Conservation (phyloP, 805 yeast genomes). For the Starmerella powellii region DNA sequence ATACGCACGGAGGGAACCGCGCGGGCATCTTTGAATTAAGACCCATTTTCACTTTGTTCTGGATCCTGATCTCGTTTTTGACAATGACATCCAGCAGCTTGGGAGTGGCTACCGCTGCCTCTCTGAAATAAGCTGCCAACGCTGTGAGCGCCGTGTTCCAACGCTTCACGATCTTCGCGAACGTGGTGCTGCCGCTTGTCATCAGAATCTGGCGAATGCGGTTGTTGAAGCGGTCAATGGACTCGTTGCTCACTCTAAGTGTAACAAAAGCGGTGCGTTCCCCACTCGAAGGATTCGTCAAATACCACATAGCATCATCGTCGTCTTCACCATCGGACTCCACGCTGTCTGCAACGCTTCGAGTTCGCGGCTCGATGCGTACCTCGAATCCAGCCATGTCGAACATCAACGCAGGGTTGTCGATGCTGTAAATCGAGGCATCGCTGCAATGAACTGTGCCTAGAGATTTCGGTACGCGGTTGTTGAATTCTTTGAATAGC, state of each 20-base stretch:
- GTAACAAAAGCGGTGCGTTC: conserved; percentile 84
- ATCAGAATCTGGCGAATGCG: conserved; percentile 78
- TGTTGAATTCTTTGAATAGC: conserved; percentile 75
- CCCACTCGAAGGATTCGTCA: conserved; percentile 54
- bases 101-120: conserved; percentile 79
- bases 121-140: conserved; percentile 79
- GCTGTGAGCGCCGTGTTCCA: conserved; percentile 92
- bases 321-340: conserved; percentile 31
- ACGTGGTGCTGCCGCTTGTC: conserved; percentile 93
- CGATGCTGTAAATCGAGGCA: conserved; percentile 80
- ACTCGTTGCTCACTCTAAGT: conserved; percentile 70
- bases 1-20: conserved; percentile 96
- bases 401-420: conserved; percentile 78
- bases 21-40: conserved; percentile 97
- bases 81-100: conserved; percentile 69
- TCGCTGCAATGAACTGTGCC: conserved; percentile 68
- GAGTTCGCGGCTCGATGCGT: conserved; percentile 63
- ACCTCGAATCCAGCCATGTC: conserved; percentile 94
- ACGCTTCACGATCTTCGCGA: conserved; percentile 82
- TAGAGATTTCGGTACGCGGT: conserved; percentile 65
- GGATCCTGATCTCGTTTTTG: conserved; percentile 83
- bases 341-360: conserved; percentile 28
- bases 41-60: conserved; percentile 88
- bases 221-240: conserved; percentile 66
- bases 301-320: conserved; percentile 83